These are phyloP conservation scores for Castanea mollissima DNA, from an alignment of 306 rosid species.

Conservation along the genomic window DNA sequence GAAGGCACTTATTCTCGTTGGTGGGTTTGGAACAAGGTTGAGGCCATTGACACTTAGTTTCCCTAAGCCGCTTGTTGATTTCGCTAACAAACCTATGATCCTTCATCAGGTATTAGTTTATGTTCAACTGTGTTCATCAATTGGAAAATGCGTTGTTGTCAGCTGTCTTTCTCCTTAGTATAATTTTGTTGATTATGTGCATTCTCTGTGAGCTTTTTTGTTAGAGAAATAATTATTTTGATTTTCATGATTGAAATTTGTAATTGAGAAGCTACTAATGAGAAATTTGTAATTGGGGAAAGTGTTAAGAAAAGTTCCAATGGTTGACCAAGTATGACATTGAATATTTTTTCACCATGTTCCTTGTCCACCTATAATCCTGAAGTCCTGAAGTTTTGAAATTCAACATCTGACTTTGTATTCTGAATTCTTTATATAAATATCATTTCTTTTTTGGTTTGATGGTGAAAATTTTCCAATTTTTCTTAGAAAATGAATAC, in stretches of 20 bases:
- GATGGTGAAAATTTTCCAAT: too few relatives aligned
- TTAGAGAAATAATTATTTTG: background rate
- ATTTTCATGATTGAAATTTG: conserved; percentile 1
- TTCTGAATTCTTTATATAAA: too few relatives aligned
- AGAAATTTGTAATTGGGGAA: background rate
- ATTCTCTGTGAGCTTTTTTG: background rate
- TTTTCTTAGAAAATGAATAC: too few relatives aligned
- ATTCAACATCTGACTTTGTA: too few relatives aligned
- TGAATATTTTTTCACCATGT: background rate
- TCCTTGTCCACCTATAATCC: too few relatives aligned
- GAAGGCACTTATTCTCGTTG: conserved; percentile 98
- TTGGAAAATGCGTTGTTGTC: conserved; percentile 3
- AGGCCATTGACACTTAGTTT: conserved; percentile 99
- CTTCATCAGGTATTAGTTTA: conserved; percentile 81
- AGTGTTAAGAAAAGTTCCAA: conserved; percentile 16
- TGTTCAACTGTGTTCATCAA: conserved; percentile 1
- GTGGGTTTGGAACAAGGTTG: conserved; percentile 98
- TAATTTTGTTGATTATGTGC: background rate
- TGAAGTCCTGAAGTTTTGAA: too few relatives aligned
- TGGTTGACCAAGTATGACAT: conserved; percentile 4
- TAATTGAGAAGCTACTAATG: conserved; percentile 3
- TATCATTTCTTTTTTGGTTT: too few relatives aligned
- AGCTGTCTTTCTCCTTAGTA: conserved; percentile 10
- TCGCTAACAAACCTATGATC: conserved; percentile 99
- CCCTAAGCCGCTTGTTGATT: conserved; percentile 99